Evolutionary conservation across 208 protist genomes (phyloP).

Genomic region (Crithidia mellificae): DNA sequence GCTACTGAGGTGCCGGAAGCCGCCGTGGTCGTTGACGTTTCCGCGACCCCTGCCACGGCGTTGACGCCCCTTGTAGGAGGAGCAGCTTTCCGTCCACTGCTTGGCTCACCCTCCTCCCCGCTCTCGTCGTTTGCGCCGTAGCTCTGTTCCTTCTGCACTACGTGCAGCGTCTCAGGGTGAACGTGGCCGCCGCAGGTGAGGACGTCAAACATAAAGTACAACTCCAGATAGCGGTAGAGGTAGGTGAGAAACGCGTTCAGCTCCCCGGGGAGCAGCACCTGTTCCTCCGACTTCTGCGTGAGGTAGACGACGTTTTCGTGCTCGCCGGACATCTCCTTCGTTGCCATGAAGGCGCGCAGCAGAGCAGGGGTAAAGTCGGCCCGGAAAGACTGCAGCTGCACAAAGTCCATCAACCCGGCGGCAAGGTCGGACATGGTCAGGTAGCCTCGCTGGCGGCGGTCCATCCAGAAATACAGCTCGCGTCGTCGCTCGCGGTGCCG

Average conservation of each 20-base stretch:
- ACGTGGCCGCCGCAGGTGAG: conserved; percentile 48
- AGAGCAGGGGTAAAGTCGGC: conserved; percentile 49
- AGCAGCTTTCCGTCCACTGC: not conserved
- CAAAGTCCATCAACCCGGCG: conserved; percentile 41
- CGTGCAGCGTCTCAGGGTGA: conserved; percentile 34
- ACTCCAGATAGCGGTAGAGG: conserved; percentile 73
- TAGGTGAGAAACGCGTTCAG: conserved; percentile 64
- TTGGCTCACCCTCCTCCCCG: not conserved
- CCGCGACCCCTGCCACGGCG: not conserved
- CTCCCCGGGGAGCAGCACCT: conserved; percentile 48
- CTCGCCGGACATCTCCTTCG: conserved; percentile 42
- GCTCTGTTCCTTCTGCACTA: conserved; percentile 26
- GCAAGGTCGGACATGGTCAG: conserved; percentile 50
- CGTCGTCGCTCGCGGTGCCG: conserved; percentile 48
- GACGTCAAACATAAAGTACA: conserved; percentile 84
- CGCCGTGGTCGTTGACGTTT: not conserved
- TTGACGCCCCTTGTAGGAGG: not conserved
- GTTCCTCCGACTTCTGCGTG: conserved; percentile 52
- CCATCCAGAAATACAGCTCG: conserved; percentile 50
- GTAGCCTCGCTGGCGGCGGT: conserved; percentile 33
- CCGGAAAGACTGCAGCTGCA: conserved; percentile 51
- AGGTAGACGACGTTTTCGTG: conserved; percentile 36
- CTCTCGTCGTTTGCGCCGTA: conserved; percentile 13
- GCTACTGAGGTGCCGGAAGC: not conserved
- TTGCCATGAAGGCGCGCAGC: conserved; percentile 54